phyloP scores from a whole-genome alignment of 2,329 filamentous ascomycete species.

The Talaromyces sp. region DNA sequence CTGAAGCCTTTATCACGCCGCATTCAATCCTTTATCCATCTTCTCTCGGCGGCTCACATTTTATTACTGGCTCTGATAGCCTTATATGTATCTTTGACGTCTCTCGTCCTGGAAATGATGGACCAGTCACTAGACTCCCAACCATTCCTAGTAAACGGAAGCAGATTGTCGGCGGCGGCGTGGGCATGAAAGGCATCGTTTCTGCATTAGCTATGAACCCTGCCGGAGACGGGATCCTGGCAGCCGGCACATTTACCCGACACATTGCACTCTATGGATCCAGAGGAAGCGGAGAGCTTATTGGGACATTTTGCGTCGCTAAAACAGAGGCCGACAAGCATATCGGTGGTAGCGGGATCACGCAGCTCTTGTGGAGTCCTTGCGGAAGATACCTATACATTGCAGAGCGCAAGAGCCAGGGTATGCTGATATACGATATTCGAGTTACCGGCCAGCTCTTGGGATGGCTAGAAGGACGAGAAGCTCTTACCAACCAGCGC shows the following conservation, averaged over 20 bases:
- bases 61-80: slow-evolving; percentile 54
- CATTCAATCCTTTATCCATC: slow-evolving; percentile 51
- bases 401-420: slow-evolving; percentile 53
- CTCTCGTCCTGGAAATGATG: slow-evolving; percentile 38
- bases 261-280: slow-evolving; percentile 52
- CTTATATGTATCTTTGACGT: slow-evolving; percentile 54
- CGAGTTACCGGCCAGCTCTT: slow-evolving; percentile 49
- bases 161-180: slow-evolving; percentile 41
- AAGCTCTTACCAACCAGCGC: slow-evolving; percentile 49
- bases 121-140: slow-evolving; percentile 40
- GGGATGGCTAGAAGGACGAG: slow-evolving; percentile 44
- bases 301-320: slow-evolving; percentile 48
- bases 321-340: slow-evolving; percentile 32
- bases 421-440: slow-evolving; percentile 55
- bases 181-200: slow-evolving; percentile 53
- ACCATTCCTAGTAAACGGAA: slow-evolving; percentile 48
- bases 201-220: slow-evolving; percentile 46
- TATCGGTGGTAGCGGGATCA: slow-evolving; percentile 50
- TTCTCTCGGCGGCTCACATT: slow-evolving; percentile 42
- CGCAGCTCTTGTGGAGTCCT: slow-evolving; percentile 53
- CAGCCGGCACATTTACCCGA: slow-evolving; percentile 55
- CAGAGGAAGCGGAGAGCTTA: slow-evolving; percentile 43
- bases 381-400: slow-evolving; percentile 56
- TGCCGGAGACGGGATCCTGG: slow-evolving; percentile 43
- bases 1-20: slow-evolving; percentile 53